phyloP scores from a whole-genome alignment of 805 yeast species.

The Lipomyces yamanashiensis region DNA sequence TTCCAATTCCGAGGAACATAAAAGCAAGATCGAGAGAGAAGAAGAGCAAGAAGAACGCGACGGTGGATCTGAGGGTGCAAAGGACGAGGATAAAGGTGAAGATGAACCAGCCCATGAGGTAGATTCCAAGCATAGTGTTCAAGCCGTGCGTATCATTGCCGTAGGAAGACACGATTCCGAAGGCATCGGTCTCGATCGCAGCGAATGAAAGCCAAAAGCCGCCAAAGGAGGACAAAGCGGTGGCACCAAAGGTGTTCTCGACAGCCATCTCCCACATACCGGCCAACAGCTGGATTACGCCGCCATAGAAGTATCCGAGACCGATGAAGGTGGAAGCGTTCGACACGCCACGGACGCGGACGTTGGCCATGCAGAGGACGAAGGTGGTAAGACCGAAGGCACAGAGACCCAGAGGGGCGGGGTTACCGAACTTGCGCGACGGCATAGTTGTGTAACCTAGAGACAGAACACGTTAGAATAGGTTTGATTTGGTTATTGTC shows the following conservation, averaged over 20 bases:
- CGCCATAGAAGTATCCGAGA: slow-evolving; percentile 66
- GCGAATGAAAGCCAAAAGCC: slow-evolving; percentile 73
- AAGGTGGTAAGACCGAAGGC: slow-evolving; percentile 69
- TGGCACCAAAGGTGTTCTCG: slow-evolving; percentile 71
- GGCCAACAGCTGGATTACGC: slow-evolving; percentile 61
- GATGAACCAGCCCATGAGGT: slow-evolving; percentile 63
- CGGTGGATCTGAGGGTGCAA: slow-evolving; percentile 66
- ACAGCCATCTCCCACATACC: slow-evolving; percentile 69
- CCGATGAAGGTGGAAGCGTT: slow-evolving; percentile 61
- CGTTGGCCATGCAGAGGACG: slow-evolving; percentile 60
- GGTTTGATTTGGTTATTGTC: neutral
- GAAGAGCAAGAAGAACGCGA: slow-evolving; percentile 64
- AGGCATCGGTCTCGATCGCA: slow-evolving; percentile 61
- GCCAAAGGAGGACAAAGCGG: slow-evolving; percentile 66
- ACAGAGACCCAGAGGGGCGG: slow-evolving; percentile 66
- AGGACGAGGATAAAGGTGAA: slow-evolving; percentile 60
- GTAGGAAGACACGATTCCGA: slow-evolving; percentile 64
- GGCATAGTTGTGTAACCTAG: slow-evolving; percentile 46
- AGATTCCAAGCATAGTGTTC: slow-evolving; percentile 61
- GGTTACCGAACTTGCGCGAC: slow-evolving; percentile 63
- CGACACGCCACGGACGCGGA: slow-evolving; percentile 58
- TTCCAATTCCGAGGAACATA: slow-evolving; percentile 58
- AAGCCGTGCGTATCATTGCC: slow-evolving; percentile 43
- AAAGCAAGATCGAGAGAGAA: slow-evolving; percentile 60
- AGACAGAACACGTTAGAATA: slow-evolving; percentile 2